Percentiles rank a stretch among this genome's conserved stretches.
These are phyloP conservation scores for Boletus subcaerulescens DNA, from an alignment of 768 basidiomycete genomes.

Conservation along the genomic window DNA sequence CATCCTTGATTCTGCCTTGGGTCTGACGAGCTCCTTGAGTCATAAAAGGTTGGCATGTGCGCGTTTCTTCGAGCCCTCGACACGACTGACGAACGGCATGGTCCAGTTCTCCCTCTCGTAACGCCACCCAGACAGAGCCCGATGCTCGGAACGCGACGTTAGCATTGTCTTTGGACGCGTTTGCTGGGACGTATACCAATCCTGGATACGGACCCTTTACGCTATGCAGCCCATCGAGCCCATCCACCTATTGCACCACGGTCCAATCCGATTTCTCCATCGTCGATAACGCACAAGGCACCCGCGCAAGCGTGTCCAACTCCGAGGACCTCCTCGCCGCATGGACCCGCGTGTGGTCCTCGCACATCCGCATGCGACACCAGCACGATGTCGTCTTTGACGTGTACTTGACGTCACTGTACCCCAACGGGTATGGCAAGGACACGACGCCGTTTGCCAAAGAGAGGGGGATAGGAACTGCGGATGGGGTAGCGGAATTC, in stretches of 20 bases:
- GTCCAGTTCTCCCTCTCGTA: background rate
- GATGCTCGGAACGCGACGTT: background rate
- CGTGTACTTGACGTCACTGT: slow-evolving; percentile 25
- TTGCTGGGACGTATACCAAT: slow-evolving; percentile 37
- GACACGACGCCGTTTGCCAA: slow-evolving; percentile 33
- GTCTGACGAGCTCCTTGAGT: background rate
- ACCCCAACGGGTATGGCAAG: slow-evolving; percentile 38
- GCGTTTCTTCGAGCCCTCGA: background rate
- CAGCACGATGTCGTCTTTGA: slow-evolving; percentile 19
- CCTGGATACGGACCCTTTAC: slow-evolving; percentile 38
- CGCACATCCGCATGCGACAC: slow-evolving; percentile 36
- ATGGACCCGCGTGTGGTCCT: slow-evolving; percentile 35
- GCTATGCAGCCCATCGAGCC: slow-evolving; percentile 32
- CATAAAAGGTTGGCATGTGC: slow-evolving; percentile 5
- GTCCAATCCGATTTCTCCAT: slow-evolving; percentile 29
- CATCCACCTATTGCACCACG: slow-evolving; percentile 20
- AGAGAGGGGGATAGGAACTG: slow-evolving; percentile 1
- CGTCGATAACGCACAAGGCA: slow-evolving; percentile 18
- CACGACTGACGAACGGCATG: background rate
- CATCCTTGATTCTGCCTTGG: slow-evolving; percentile 26
- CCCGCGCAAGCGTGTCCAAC: background rate
- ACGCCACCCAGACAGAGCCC: background rate
- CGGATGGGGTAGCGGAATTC: slow-evolving; percentile 18
- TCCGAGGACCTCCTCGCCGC: slow-evolving; percentile 25
- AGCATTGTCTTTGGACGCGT: slow-evolving; percentile 20